Conservation (phyloP, 768 basidiomycete species). For the Tubosaeta brunneosetosa region DNA sequence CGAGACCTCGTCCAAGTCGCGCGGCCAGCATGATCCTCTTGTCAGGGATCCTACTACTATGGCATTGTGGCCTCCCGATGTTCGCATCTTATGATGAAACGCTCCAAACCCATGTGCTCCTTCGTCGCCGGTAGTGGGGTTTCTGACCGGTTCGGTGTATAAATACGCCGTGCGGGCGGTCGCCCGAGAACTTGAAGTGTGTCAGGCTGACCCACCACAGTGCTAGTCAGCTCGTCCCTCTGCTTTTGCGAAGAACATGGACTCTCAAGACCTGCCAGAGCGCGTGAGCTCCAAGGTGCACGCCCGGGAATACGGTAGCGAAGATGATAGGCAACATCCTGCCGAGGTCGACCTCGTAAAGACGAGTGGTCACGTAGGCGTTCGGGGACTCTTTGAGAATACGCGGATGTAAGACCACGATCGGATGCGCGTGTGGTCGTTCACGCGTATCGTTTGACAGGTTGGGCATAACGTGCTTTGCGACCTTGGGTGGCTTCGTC, state of each 20-base stretch:
- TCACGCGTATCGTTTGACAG: constrained; percentile 8
- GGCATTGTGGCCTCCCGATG: background rate
- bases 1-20: background rate
- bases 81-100: background rate
- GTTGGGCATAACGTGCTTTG: constrained; percentile 30
- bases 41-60: background rate
- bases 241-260: constrained; percentile 7
- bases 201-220: background rate
- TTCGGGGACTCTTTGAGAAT: constrained; percentile 27
- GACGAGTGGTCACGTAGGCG: constrained; percentile 21
- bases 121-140: background rate
- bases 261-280: background rate
- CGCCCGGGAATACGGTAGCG: background rate
- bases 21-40: too few relatives aligned
- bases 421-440: background rate
- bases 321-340: background rate
- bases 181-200: constrained; percentile 14
- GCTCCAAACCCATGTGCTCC: background rate
- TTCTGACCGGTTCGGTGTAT: background rate
- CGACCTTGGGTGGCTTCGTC: constrained; percentile 30
- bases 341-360: constrained; percentile 9
- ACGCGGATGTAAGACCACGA: constrained; percentile 20
- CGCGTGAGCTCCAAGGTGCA: background rate
- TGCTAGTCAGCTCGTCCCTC: constrained; percentile 15
- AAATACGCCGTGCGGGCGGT: background rate